Evolutionary conservation across 2,329 filamentous ascomycete genomes (phyloP).

Genomic region (Phyllosticta citriasiana): DNA sequence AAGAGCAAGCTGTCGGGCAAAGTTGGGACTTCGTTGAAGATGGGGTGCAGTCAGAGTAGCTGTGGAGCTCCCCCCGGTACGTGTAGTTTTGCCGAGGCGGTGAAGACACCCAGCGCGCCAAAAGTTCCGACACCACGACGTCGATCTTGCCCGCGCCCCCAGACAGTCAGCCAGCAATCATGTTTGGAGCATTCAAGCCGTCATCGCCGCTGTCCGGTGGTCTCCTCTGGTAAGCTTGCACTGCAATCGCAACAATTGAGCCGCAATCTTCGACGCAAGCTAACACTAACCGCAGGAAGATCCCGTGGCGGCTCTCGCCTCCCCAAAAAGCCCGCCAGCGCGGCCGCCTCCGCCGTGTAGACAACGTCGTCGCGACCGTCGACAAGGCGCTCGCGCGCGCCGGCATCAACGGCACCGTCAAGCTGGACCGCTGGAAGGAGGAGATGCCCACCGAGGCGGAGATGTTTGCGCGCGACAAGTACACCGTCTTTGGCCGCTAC

Average conservation of each 20-base stretch:
- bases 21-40: neutral
- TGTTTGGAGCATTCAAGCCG: slow-evolving; percentile 32
- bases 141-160: neutral
- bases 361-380: slow-evolving; percentile 75
- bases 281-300: slow-evolving; percentile 55
- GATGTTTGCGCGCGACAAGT: slow-evolving; percentile 95
- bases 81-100: slow-evolving; percentile 6
- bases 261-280: neutral
- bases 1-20: neutral
- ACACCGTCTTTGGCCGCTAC: slow-evolving; percentile 95
- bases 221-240: slow-evolving; percentile 23
- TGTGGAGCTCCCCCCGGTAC: neutral
- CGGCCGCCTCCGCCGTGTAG: slow-evolving; percentile 71
- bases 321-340: slow-evolving; percentile 86
- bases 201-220: slow-evolving; percentile 30
- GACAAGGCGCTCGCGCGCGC: slow-evolving; percentile 67
- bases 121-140: neutral
- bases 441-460: slow-evolving; percentile 95
- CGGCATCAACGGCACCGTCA: slow-evolving; percentile 53
- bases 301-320: slow-evolving; percentile 85
- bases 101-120: neutral
- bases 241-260: neutral
- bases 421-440: slow-evolving; percentile 80
- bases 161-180: slow-evolving; percentile 14
- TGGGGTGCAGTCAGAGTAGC: neutral